Conservation (phyloP, 768 basidiomycete genomes). For the Hydnomerulius pinastri region DNA sequence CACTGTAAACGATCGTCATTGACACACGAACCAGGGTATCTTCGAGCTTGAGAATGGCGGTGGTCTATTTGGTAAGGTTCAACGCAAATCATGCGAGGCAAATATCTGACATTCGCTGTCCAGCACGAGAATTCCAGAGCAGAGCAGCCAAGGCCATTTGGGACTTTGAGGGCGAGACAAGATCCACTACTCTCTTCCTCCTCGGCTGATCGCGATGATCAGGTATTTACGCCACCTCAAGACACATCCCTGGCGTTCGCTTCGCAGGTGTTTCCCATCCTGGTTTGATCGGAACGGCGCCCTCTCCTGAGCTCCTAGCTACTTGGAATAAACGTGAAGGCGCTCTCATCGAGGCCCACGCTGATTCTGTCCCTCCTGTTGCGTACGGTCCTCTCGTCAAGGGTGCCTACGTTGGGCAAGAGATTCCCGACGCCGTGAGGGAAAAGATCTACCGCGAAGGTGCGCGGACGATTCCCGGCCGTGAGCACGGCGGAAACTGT, state of each 20-base stretch:
- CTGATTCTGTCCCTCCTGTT: constrained; percentile 57
- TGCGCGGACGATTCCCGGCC: constrained; percentile 71
- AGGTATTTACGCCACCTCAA: constrained; percentile 72
- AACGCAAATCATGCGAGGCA: neutral
- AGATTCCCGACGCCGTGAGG: constrained; percentile 45
- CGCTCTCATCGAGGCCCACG: constrained; percentile 56
- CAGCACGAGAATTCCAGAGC: constrained; percentile 68
- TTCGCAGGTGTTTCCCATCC: constrained; percentile 81
- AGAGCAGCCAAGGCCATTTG: constrained; percentile 78
- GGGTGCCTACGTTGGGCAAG: constrained; percentile 73
- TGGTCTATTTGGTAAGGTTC: constrained; percentile 60
- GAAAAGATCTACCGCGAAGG: constrained; percentile 65
- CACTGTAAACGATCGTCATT: neutral
- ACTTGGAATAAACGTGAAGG: constrained; percentile 77
- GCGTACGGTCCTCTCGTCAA: constrained; percentile 61
- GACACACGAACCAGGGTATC: constrained; percentile 55
- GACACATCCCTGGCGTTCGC: constrained; percentile 78
- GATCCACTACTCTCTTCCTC: neutral
- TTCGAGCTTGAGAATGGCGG: constrained; percentile 76
- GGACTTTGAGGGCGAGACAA: constrained; percentile 63
- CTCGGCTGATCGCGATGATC: neutral
- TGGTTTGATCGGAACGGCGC: constrained; percentile 75
- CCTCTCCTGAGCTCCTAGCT: constrained; percentile 68
- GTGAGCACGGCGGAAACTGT: constrained; percentile 83
- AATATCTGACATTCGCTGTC: neutral